Conservation (phyloP, 495 filamentous ascomycete genomes). For the Neurospora discreta region DNA sequence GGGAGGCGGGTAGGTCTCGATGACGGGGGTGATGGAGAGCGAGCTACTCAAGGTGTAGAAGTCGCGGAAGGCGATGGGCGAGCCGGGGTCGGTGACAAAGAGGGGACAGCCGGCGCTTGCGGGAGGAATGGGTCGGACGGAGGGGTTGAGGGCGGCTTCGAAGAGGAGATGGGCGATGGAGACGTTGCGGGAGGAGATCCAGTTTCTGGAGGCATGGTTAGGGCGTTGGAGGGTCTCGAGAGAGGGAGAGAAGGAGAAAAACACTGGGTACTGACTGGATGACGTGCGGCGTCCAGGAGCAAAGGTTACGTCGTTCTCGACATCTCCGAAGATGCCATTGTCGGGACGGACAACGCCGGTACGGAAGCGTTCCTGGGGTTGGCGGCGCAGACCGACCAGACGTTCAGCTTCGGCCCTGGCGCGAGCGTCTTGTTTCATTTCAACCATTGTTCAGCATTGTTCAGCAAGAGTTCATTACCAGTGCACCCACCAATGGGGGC, state of each 20-base stretch:
- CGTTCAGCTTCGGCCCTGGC: slow-evolving; percentile 45
- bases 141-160: slow-evolving; percentile 37
- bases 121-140: slow-evolving; percentile 16
- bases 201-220: slow-evolving; percentile 18
- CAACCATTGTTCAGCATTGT: background rate
- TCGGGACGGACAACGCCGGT: slow-evolving; percentile 47
- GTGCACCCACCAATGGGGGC: background rate
- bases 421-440: slow-evolving; percentile 20
- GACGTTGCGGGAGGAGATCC: slow-evolving; percentile 45
- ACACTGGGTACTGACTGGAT: slow-evolving; percentile 23
- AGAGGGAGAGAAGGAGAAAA: background rate
- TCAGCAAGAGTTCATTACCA: background rate
- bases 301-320: slow-evolving; percentile 32
- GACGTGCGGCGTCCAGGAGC: slow-evolving; percentile 37
- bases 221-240: background rate
- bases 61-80: slow-evolving; percentile 23
- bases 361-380: slow-evolving; percentile 35
- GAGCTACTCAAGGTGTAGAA: slow-evolving; percentile 15
- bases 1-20: slow-evolving; percentile 25
- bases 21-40: slow-evolving; percentile 19
- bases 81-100: slow-evolving; percentile 27
- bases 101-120: slow-evolving; percentile 32
- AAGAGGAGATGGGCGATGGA: slow-evolving; percentile 45
- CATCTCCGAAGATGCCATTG: slow-evolving; percentile 45
- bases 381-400: slow-evolving; percentile 36